Conservation (phyloP, 768 basidiomycete genomes). For the Pilatotrama ljubarskyi region DNA sequence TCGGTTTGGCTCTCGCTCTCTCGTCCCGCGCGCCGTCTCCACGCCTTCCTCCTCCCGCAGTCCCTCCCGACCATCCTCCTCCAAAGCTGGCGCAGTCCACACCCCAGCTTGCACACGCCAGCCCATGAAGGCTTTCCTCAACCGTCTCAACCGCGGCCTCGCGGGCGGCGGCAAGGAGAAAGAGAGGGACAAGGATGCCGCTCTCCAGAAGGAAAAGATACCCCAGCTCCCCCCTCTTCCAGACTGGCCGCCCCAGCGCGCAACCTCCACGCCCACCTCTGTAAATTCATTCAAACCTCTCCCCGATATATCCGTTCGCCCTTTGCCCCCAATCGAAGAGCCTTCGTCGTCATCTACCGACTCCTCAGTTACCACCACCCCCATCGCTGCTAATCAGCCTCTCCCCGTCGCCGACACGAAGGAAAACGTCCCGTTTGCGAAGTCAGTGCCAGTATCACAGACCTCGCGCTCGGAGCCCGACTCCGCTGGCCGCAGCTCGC, state of each 20-base stretch:
- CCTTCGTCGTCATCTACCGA: slow-evolving; percentile 37
- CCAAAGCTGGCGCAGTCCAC: slow-evolving; percentile 14
- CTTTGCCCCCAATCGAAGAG: slow-evolving; percentile 49
- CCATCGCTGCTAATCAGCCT: slow-evolving; percentile 31
- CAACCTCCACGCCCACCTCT: slow-evolving; percentile 44
- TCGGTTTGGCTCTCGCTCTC: neutral
- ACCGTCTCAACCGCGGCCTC: slow-evolving; percentile 66
- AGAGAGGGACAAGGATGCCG: slow-evolving; percentile 42
- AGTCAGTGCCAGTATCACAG: slow-evolving; percentile 20
- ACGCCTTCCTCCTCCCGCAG: slow-evolving; percentile 19
- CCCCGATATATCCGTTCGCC: slow-evolving; percentile 59
- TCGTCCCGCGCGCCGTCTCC: slow-evolving; percentile 22
- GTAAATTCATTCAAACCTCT: slow-evolving; percentile 65
- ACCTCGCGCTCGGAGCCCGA: slow-evolving; percentile 33
- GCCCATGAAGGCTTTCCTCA: slow-evolving; percentile 83
- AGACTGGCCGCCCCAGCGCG: slow-evolving; percentile 61
- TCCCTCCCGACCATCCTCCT: slow-evolving; percentile 19
- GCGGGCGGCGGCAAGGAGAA: slow-evolving; percentile 63
- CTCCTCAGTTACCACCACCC: slow-evolving; percentile 38
- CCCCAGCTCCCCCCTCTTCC: slow-evolving; percentile 58
- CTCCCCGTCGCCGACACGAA: slow-evolving; percentile 21
- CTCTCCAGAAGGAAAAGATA: slow-evolving; percentile 59
- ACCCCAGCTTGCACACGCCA: slow-evolving; percentile 9
- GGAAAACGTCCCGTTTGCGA: slow-evolving; percentile 24
- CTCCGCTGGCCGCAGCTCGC: slow-evolving; percentile 36